Base-by-base conservation (phyloP, 2,329 filamentous ascomycete species). In the Colletotrichum cereale region DNA sequence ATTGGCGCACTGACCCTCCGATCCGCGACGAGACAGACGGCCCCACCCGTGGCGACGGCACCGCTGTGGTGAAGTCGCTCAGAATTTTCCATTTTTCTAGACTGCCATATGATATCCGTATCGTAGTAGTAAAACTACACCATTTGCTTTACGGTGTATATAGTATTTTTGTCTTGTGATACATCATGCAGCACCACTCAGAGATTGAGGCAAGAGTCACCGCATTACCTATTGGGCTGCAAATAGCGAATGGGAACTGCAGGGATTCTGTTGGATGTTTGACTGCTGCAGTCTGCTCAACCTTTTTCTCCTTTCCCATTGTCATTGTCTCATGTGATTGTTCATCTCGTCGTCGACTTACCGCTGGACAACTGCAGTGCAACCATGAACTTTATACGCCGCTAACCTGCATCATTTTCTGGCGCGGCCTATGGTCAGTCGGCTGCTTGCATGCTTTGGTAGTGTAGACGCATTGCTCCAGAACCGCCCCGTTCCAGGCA, bases 1-100 rank as follows among this genome's bases (percentile, higher is more conserved):
- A 62, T 71, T 71, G 64, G 67, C 57, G 42, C 57, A 62, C 57
- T 56, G 50, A 60, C 65, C 58, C 44, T 63, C 58, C 58, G 69
- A 72, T 64, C 58, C 53, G 58, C 66, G 44, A 60, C 60, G 52
- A 72, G 58, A 66, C 69, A 63, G 63, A 29, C 31, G 24, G 34
- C 34, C 55, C 62, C 62, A 70, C 67, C 47, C n/a, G 24, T 24
- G n/a, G 38, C 48, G 52, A 53, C 52, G 66, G 66, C 66, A 63
- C 50, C 62, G 56, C 38, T 29, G 62, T 29, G 34, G 16, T 52
- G 6, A 18, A 38, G 29, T 44, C 24, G 34, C n/a, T 55, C 48
- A 47, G 26, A 12, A 18, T 55, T 62, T 55, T 40, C 47, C 34
- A 6, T 34, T 38, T 16, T 34, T 48, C 24, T 14, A 12, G n/a